Percentiles rank a stretch among this genome's conserved stretches.
Evolutionary conservation across 2,329 filamentous ascomycete species (phyloP).

Genomic region (Pseudocercospora macadamiae): DNA sequence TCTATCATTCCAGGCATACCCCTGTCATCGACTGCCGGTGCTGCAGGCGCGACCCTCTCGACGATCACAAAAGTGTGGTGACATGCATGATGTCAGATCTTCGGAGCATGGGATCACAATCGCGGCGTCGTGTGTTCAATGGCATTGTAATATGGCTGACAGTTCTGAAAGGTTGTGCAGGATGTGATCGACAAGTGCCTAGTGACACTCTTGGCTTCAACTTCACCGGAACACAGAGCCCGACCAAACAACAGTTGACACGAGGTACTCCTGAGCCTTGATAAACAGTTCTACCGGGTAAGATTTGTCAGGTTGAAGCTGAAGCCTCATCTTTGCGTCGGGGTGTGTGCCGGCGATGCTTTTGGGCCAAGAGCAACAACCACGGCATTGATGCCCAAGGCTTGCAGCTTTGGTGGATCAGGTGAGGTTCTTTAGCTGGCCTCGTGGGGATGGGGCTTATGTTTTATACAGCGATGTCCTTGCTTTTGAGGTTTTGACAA

Average conservation of each 20-base stretch:
- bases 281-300: neutral
- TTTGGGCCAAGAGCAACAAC: too few species aligned
- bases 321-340: neutral
- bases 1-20: neutral
- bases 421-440: too few species aligned
- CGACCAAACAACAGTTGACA: neutral
- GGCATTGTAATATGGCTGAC: neutral
- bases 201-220: neutral
- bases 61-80: neutral
- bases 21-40: constrained; percentile 2
- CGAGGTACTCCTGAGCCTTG: neutral
- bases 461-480: too few species aligned
- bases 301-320: neutral
- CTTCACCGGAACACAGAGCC: neutral
- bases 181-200: too few species aligned
- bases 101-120: neutral
- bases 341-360: neutral
- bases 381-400: too few species aligned
- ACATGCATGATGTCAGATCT: neutral
- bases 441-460: too few species aligned
- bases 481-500: too few species aligned
- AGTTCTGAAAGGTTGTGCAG: neutral
- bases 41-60: constrained; percentile 1
- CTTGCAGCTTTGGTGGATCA: too few species aligned
- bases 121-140: neutral